Evolutionary conservation across 2,329 filamentous ascomycete species (phyloP).

Genomic region (Rhinocladiella mackenziei): DNA sequence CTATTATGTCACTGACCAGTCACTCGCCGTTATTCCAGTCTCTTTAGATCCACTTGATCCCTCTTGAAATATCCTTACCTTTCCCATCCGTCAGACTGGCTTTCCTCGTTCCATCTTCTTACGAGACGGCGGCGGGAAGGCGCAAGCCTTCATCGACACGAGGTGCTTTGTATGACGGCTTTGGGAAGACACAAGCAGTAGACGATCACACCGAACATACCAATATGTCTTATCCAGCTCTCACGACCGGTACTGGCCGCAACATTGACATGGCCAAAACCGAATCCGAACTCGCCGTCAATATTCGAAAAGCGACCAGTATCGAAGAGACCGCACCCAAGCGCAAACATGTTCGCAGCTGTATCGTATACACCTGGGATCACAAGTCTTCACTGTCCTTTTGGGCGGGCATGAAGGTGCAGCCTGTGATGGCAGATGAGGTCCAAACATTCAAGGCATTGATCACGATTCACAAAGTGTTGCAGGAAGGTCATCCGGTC

Average conservation of each 20-base stretch:
- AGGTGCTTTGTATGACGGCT: conserved; percentile 23
- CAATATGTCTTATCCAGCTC: conserved; percentile 25
- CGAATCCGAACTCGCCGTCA: conserved; percentile 61
- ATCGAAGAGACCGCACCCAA: conserved; percentile 46
- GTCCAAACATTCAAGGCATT: conserved; percentile 98
- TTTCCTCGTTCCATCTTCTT: conserved; percentile 15
- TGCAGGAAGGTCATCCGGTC: conserved; percentile 91
- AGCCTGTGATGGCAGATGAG: conserved; percentile 97
- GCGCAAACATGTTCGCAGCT: conserved; percentile 90
- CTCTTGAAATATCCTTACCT: not conserved
- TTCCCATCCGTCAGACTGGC: conserved; percentile 19
- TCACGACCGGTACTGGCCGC: conserved; percentile 24
- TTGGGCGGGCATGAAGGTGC: conserved; percentile 92
- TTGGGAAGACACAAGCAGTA: conserved; percentile 20
- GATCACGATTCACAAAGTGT: conserved; percentile 94
- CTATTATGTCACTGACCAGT: conserved; percentile 3
- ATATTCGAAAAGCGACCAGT: conserved; percentile 65
- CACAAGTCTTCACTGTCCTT: conserved; percentile 93
- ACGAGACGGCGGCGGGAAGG: conserved; percentile 8
- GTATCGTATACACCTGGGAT: conserved; percentile 99
- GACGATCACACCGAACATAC: conserved; percentile 13
- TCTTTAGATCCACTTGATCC: not conserved
- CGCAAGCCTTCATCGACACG: conserved; percentile 12
- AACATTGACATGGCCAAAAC: conserved; percentile 38
- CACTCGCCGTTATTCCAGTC: not conserved